Base-by-base conservation (phyloP, 352 stramenopile species). In the Globisporangium parvum region DNA sequence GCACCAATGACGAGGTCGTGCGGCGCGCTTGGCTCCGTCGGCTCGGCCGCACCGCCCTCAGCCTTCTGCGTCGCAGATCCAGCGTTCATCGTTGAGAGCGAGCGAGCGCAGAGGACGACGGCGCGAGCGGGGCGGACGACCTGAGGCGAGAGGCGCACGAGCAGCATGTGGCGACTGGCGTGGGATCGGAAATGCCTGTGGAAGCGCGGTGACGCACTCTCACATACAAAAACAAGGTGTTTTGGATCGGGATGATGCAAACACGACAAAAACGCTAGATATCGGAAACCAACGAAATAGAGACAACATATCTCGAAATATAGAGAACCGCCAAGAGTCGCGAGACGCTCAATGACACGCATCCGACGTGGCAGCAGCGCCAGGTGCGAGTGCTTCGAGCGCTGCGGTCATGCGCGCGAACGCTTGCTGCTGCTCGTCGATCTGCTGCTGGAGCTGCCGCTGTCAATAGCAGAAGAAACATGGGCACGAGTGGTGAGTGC, bases 1-100 rank as follows among this genome's bases (percentile, higher is more conserved):
- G 31, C 24, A 87, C 77, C 77, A 9, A 87, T 69, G 51, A 85
- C 75, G 53, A 88, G 70, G 33, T 84, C 68, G 53, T 72, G 62
- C 46, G 47, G 66, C 39, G 65, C 52, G 24, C 55, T 42, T 3
- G 59, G 46, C 53, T 76, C 62, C 39, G 60, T 41, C n/a, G 71
- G 53, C 33, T 77, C 67, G 21, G 59, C 41, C 21, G 51, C 46
- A 35, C 57, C 28, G 9, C 53, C 55, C 20, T 62, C 57, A 17
- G 68, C 66, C 58, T 72, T 66, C 47, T 79, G 68, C 50, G 59
- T 70, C 39, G 62, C 33, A 40, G 61, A 42, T 26, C 56, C 59
- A n/a, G 67, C 58, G 63, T 79, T 60, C 67, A 81, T 78, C 35
- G 63, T 57, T 23, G 31, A 54, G 31, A 85, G 50, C 57, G 55